phyloP scores from a whole-genome alignment of 2,329 filamentous ascomycete genomes.

The Elsinoe perseae region DNA sequence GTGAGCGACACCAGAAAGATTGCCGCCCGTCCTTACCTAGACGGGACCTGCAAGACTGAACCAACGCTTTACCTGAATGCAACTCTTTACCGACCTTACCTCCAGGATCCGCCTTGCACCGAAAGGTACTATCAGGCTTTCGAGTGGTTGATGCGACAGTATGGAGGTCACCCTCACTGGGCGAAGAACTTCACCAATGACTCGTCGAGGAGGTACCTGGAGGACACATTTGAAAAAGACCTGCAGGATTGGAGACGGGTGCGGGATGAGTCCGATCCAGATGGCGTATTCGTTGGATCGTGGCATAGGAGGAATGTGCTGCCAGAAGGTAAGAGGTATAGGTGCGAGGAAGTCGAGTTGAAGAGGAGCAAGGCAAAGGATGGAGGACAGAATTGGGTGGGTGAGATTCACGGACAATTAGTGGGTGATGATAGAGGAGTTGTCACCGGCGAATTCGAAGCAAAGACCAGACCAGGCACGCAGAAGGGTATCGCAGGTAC shows the following conservation, averaged over 20 bases:
- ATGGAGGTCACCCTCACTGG: slow-evolving; percentile 80
- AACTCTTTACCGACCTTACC: slow-evolving; percentile 78
- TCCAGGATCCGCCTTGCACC: slow-evolving; percentile 66
- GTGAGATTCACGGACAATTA: slow-evolving; percentile 18
- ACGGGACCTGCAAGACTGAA: slow-evolving; percentile 59
- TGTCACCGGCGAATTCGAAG: slow-evolving; percentile 17
- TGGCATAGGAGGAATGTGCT: slow-evolving; percentile 73
- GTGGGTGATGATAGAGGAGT: slow-evolving; percentile 20
- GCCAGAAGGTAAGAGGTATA: slow-evolving; percentile 28
- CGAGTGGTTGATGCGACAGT: slow-evolving; percentile 80
- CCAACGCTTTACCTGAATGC: slow-evolving; percentile 85
- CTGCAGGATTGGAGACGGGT: slow-evolving; percentile 61
- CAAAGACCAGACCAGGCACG: slow-evolving; percentile 19
- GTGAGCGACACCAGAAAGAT: slow-evolving; percentile 59
- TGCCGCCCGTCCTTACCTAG: slow-evolving; percentile 56
- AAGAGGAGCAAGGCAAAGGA: slow-evolving; percentile 30
- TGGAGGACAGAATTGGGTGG: slow-evolving; percentile 37
- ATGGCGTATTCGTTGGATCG: slow-evolving; percentile 81
- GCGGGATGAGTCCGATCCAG: slow-evolving; percentile 63
- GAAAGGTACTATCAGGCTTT: slow-evolving; percentile 80
- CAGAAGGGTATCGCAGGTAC: slow-evolving; percentile 26
- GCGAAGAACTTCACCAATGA: slow-evolving; percentile 83
- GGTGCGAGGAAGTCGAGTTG: slow-evolving; percentile 40
- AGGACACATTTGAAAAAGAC: slow-evolving; percentile 60
- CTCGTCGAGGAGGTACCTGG: slow-evolving; percentile 21